Base-by-base conservation (phyloP, 352 stramenopile genomes). In the Globisporangium paroecandrum region DNA sequence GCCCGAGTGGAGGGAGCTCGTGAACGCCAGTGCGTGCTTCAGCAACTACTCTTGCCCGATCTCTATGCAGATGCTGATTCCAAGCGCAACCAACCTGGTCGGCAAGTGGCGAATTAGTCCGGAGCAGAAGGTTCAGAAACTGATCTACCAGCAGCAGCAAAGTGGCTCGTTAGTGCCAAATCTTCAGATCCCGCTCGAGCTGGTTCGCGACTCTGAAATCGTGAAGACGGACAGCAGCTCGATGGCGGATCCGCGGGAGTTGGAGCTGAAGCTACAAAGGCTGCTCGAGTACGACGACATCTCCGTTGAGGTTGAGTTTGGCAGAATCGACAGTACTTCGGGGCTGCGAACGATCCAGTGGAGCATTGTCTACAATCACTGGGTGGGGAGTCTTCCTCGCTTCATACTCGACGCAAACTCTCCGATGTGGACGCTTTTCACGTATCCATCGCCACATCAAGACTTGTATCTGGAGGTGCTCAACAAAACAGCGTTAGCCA, bases 21-120 rank as follows among this genome's bases (percentile, higher is more conserved):
- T 86, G 24, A 75, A 75, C 10, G 81, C 81, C 0, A 87, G 79
- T 29, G 79, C 79, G 34, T 89, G 81, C 53, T 87, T 79, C 63
- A 84, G 77, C 29, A 72, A 74, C 20, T 61, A 64, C 25, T 53
- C 66, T 4, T 89, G 81, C 53, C 71, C 74, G 29, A 62, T 89
- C 9, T 81, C 72, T 12, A 68, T 87, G 34, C 65, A 75, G 10
- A 65, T 75, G 15, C 66, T 88, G 29, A 20, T 89, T 27, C 73
- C 76, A 9, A 70, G 59, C 15, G 62, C 77, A 0, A 64, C 69
- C 0, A 62, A 58, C 18, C 57, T 76, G 1, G 73, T 78, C n/a
- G 78, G 72, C 0, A 76, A 75, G 24, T 87, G 79, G 81, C 68
- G 62, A 5, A 41, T 86, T n/a, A 49, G 46, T 1, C 78, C 78